These are phyloP conservation scores for Lophiostoma macrostomum DNA, from an alignment of 495 filamentous ascomycete genomes.

Conservation along the genomic window DNA sequence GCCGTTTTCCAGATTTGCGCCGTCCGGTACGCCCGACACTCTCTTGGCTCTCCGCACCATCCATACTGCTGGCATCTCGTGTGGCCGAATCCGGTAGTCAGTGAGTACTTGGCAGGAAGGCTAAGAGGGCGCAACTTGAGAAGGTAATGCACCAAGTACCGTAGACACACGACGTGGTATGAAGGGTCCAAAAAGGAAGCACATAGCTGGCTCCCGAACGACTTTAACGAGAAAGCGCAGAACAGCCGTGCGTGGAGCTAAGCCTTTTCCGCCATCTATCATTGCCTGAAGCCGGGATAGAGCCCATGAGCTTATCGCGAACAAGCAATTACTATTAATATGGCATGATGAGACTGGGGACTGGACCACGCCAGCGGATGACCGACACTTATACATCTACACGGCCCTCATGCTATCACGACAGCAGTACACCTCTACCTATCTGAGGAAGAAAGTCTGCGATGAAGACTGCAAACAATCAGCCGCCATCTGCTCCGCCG, in stretches of 20 bases:
- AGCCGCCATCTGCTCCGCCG: too few species aligned
- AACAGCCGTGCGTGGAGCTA: slow-evolving; percentile 1
- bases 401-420: too few species aligned
- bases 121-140: not conserved
- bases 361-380: too few species aligned
- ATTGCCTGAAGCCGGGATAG: slow-evolving; percentile 7
- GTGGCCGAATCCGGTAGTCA: not conserved
- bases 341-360: too few species aligned
- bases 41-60: slow-evolving; percentile 4
- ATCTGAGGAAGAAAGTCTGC: not conserved
- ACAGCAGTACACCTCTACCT: too few species aligned
- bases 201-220: slow-evolving; percentile 1
- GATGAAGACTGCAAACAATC: not conserved
- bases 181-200: slow-evolving; percentile 18
- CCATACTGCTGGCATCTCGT: slow-evolving; percentile 11
- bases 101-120: not conserved
- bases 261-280: slow-evolving; percentile 10
- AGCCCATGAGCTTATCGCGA: not conserved
- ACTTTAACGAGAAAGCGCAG: slow-evolving; percentile 5
- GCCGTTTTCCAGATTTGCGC: slow-evolving; percentile 8
- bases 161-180: slow-evolving; percentile 1
- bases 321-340: slow-evolving; percentile 18
- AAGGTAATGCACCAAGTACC: slow-evolving; percentile 2
- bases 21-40: not conserved
- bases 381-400: too few species aligned